Evolutionary conservation across 352 stramenopile species (phyloP).

Genomic region (Plasmopara muralis): DNA sequence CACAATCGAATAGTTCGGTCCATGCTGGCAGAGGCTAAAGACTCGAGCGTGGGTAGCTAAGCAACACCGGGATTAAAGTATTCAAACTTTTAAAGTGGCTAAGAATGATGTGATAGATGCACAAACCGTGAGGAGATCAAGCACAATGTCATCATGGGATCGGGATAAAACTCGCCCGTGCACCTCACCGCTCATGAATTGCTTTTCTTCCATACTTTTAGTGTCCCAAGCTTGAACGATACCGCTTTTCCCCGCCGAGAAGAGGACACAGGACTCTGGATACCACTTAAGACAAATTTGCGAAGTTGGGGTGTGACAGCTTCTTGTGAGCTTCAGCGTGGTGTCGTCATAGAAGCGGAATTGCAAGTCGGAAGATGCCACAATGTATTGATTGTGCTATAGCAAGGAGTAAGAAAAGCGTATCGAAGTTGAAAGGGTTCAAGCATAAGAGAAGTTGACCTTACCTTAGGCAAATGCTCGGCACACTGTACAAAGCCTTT

Average conservation of each 20-base stretch:
- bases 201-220: constrained; percentile 75
- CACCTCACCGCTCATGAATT: constrained; percentile 71
- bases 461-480: constrained; percentile 60
- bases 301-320: constrained; percentile 72
- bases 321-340: constrained; percentile 60
- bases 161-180: constrained; percentile 49
- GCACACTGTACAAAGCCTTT: constrained; percentile 75
- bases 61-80: constrained; percentile 1
- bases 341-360: constrained; percentile 82
- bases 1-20: constrained; percentile 85
- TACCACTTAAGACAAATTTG: constrained; percentile 84
- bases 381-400: constrained; percentile 65
- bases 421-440: not conserved
- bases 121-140: constrained; percentile 69
- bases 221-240: constrained; percentile 83
- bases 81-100: not conserved
- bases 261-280: constrained; percentile 54
- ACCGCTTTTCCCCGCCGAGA: constrained; percentile 74
- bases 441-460: not conserved
- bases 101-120: not conserved
- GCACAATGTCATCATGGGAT: constrained; percentile 84
- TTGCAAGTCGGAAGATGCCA: constrained; percentile 72
- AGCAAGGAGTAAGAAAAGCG: not conserved
- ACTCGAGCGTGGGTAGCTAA: constrained; percentile 70
- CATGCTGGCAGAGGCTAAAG: constrained; percentile 81